Conservation (phyloP, 1,284 basidiomycete species). For the Golubevia sp. region DNA sequence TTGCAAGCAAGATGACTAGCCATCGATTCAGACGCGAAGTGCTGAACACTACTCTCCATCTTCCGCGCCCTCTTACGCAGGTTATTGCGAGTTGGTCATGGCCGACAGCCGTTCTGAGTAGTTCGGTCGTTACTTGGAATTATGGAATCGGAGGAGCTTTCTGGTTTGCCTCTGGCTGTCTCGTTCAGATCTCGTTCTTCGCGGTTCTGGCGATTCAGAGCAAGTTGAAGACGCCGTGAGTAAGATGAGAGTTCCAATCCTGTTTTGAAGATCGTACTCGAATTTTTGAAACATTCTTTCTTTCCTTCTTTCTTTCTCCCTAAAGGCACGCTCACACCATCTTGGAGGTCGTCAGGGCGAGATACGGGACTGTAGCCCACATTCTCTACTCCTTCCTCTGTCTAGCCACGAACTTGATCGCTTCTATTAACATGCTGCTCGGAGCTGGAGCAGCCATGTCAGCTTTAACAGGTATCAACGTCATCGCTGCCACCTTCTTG, state of each 20-base stretch:
- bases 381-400: constrained; percentile 49
- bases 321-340: constrained; percentile 52
- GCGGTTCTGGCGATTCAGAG: constrained; percentile 19
- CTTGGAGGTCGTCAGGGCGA: constrained; percentile 41
- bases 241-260: no score
- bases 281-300: no score
- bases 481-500: constrained; percentile 38
- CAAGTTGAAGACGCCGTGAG: constrained; percentile 32
- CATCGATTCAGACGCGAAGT: neutral
- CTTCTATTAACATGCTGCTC: constrained; percentile 47
- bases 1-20: neutral
- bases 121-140: constrained; percentile 38
- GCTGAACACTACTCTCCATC: neutral
- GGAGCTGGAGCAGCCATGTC: constrained; percentile 43
- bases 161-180: constrained; percentile 10
- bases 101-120: constrained; percentile 11
- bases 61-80: neutral
- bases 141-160: constrained; percentile 38
- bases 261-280: no score
- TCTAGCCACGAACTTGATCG: constrained; percentile 47
- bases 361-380: constrained; percentile 43
- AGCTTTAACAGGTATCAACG: constrained; percentile 46
- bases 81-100: constrained; percentile 11
- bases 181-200: constrained; percentile 19
- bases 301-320: no score